Evolutionary conservation across 2,329 filamentous ascomycete genomes (phyloP).

Genomic region (Furcasterigmium furcatum): DNA sequence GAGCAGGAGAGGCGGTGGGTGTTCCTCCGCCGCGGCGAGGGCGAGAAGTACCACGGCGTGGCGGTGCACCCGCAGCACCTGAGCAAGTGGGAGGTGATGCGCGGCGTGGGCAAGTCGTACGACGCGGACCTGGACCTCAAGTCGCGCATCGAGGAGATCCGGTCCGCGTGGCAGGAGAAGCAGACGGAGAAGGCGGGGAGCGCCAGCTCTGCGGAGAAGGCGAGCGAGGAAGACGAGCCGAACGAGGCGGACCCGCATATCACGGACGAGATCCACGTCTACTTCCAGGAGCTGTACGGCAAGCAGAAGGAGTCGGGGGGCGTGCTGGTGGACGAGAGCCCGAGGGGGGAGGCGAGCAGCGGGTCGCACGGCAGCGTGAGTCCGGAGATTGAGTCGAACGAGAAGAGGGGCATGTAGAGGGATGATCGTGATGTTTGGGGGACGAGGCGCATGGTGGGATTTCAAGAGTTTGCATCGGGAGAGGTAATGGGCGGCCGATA

Average conservation of each 20-base stretch:
- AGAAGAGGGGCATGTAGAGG: conserved; percentile 7
- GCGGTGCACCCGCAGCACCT: conserved; percentile 88
- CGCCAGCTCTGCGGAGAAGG: conserved; percentile 30
- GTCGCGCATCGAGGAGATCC: conserved; percentile 81
- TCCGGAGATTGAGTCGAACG: conserved; percentile 1
- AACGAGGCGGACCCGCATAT: conserved; percentile 41
- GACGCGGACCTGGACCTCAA: conserved; percentile 79
- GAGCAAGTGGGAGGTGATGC: conserved; percentile 80
- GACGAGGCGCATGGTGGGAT: conserved; percentile 6
- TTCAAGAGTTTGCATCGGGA: no score
- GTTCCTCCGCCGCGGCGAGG: conserved; percentile 76
- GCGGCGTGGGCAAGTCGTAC: conserved; percentile 78
- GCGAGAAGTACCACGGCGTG: conserved; percentile 85
- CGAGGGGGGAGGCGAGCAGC: background rate
- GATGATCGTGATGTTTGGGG: no score
- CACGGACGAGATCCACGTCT: conserved; percentile 50
- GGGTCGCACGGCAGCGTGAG: background rate
- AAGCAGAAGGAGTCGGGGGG: conserved; percentile 8
- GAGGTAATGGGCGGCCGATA: no score
- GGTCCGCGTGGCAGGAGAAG: conserved; percentile 55
- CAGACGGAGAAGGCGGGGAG: conserved; percentile 35
- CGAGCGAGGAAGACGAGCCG: conserved; percentile 42
- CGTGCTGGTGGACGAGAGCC: conserved; percentile 5
- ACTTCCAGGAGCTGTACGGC: conserved; percentile 36
- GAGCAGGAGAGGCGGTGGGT: conserved; percentile 94